Conservation (phyloP, 2,329 filamentous ascomycete genomes). For the Sporothrix brasiliensis region DNA sequence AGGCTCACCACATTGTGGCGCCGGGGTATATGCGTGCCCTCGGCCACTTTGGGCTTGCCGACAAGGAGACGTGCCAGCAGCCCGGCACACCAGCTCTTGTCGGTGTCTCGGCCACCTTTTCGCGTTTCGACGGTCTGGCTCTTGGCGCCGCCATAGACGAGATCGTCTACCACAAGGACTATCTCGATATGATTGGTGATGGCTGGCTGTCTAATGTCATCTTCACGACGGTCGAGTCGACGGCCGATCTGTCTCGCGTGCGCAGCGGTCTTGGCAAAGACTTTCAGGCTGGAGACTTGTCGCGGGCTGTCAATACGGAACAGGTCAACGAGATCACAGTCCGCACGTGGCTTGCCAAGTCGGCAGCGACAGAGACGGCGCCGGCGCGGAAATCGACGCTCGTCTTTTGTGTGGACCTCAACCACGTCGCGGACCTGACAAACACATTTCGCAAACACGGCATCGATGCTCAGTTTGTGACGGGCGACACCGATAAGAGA, state of each 20-base stretch:
- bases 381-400: conserved; percentile 71
- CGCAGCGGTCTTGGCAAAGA: conserved; percentile 69
- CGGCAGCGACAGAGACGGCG: conserved; percentile 43
- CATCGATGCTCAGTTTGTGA: conserved; percentile 83
- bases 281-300: conserved; percentile 77
- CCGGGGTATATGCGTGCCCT: conserved; percentile 74
- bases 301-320: conserved; percentile 77
- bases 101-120: conserved; percentile 79
- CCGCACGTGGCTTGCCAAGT: conserved; percentile 81
- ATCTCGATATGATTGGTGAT: conserved; percentile 72
- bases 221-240: conserved; percentile 88
- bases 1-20: conserved; percentile 95
- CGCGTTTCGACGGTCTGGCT: conserved; percentile 78
- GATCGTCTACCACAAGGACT: conserved; percentile 89
- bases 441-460: conserved; percentile 74
- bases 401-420: conserved; percentile 90
- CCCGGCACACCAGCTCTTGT: conserved; percentile 67
- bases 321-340: conserved; percentile 82
- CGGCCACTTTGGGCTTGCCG: conserved; percentile 71
- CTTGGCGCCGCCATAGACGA: conserved; percentile 87
- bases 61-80: conserved; percentile 47
- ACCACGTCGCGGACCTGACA: conserved; percentile 76
- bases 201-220: conserved; percentile 91
- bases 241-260: conserved; percentile 75
- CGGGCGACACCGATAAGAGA: conserved; percentile 72